These are phyloP conservation scores for Serpula lacrymans DNA, from an alignment of 768 basidiomycete species.

Conservation along the genomic window DNA sequence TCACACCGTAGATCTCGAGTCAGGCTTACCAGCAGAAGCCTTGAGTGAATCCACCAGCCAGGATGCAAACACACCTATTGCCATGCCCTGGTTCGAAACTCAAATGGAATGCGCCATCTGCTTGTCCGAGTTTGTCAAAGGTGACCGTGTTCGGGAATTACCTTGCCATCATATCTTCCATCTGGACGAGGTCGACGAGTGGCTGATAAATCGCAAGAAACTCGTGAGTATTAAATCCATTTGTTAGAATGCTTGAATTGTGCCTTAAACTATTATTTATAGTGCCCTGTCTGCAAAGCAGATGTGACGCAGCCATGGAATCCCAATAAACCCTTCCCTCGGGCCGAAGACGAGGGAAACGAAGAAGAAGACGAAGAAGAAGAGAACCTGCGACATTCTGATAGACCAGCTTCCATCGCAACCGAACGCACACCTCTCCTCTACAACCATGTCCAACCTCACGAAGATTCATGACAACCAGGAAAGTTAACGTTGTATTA, in stretches of 20 bases:
- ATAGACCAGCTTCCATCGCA: constrained; percentile 4
- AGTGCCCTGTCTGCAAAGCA: constrained; percentile 93
- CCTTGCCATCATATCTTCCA: constrained; percentile 98
- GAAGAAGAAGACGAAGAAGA: not conserved
- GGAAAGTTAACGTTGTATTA: constrained; percentile 15
- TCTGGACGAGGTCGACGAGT: constrained; percentile 84
- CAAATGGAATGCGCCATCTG: constrained; percentile 94
- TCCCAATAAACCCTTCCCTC: constrained; percentile 7
- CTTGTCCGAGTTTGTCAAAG: constrained; percentile 78
- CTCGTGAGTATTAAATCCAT: constrained; percentile 54
- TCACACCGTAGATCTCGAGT: constrained; percentile 36
- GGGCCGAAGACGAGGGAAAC: not conserved
- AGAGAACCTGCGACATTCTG: not conserved
- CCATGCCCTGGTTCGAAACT: constrained; percentile 73
- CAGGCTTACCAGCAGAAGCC: constrained; percentile 20
- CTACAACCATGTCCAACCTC: constrained; percentile 13
- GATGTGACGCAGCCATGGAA: constrained; percentile 74
- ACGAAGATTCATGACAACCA: constrained; percentile 11
- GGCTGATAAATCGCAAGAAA: constrained; percentile 92
- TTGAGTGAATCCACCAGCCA: constrained; percentile 21
- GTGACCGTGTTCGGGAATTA: constrained; percentile 86
- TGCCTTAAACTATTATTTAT: constrained; percentile 8
- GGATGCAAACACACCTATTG: constrained; percentile 16
- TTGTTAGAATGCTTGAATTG: not conserved
- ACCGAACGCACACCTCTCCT: constrained; percentile 34